A percentile compares a stretch with the other conserved stretches of the same genome.
Evolutionary conservation across 192 early-diverging fungal species (phyloP).

Genomic region (Linderina pennispora): DNA sequence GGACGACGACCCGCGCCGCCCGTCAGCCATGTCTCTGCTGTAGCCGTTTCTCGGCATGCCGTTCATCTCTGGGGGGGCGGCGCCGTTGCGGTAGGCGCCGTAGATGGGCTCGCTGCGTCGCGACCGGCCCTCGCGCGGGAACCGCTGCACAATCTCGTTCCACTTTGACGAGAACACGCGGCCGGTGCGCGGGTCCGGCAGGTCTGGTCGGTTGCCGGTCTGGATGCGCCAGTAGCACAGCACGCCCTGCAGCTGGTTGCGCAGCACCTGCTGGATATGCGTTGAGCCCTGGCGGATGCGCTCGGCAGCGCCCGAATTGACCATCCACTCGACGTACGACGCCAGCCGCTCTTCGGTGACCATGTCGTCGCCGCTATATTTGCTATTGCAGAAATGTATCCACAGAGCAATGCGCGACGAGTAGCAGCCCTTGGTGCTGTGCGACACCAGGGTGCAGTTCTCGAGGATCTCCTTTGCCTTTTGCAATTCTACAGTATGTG

Average conservation of each 20-base stretch:
- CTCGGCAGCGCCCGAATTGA: constrained; percentile 39
- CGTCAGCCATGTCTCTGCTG: no score
- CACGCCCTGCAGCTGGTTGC: constrained; percentile 47
- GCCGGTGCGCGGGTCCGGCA: constrained; percentile 22
- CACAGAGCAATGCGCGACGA: constrained; percentile 44
- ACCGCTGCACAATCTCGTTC: constrained; percentile 32
- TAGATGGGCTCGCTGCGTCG: constrained; percentile 41
- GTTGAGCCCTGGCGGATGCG: constrained; percentile 41
- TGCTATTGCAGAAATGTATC: constrained; percentile 37
- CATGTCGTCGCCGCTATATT: constrained; percentile 19
- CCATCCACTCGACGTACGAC: constrained; percentile 45
- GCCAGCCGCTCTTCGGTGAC: constrained; percentile 30
- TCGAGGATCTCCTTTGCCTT: constrained; percentile 41
- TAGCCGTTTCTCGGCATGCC: no score
- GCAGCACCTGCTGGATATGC: constrained; percentile 41
- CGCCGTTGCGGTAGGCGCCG: constrained; percentile 6
- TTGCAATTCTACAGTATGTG: constrained; percentile 42
- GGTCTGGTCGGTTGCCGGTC: constrained; percentile 11
- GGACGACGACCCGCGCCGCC: no score
- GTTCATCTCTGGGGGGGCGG: no score
- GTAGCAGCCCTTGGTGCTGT: constrained; percentile 45
- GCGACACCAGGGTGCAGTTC: constrained; percentile 23
- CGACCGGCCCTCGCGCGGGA: constrained; percentile 29
- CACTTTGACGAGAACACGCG: constrained; percentile 27
- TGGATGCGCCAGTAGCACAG: constrained; percentile 46